Evolutionary conservation across 2,329 filamentous ascomycete genomes (phyloP).

Genomic region (Cercospora sesami): DNA sequence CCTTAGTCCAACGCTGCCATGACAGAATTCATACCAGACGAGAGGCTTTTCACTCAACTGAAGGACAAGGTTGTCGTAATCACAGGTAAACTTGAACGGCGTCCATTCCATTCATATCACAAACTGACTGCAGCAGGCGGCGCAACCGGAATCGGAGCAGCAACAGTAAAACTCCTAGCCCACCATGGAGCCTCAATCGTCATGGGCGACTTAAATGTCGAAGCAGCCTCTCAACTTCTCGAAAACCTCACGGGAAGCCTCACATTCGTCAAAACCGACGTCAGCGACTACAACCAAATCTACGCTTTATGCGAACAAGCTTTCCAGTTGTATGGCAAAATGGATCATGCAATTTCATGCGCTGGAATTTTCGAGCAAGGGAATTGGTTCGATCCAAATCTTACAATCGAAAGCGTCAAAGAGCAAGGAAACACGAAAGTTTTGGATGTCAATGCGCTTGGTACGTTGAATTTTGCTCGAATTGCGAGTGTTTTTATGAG

Average conservation of each 20-base stretch:
- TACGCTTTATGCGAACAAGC: constrained; percentile 51
- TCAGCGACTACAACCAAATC: constrained; percentile 49
- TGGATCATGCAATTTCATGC: constrained; percentile 53
- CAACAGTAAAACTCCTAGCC: constrained; percentile 44
- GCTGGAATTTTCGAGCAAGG: constrained; percentile 50
- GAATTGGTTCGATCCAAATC: constrained; percentile 49
- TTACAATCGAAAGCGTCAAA: constrained; percentile 48
- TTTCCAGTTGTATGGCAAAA: constrained; percentile 46
- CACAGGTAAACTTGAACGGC: constrained; percentile 28
- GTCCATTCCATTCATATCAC: background rate
- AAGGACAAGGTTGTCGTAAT: constrained; percentile 38
- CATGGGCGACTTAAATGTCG: constrained; percentile 44
- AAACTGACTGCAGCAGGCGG: constrained; percentile 35
- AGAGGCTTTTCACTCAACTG: constrained; percentile 18
- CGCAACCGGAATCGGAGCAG: constrained; percentile 49
- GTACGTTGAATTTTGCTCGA: constrained; percentile 47
- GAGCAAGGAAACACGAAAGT: constrained; percentile 41
- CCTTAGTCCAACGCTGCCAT: background rate
- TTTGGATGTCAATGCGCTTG: constrained; percentile 50
- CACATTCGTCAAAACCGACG: constrained; percentile 48
- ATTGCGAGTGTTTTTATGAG: constrained; percentile 54
- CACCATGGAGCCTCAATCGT: constrained; percentile 45
- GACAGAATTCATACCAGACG: constrained; percentile 21
- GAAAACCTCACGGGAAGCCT: constrained; percentile 20
- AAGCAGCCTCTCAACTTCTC: constrained; percentile 15